Percentiles rank a stretch among this genome's conserved stretches.
These are phyloP conservation scores for Simplicillium aogashimaense DNA, from an alignment of 2,329 filamentous ascomycete species.

Conservation along the genomic window DNA sequence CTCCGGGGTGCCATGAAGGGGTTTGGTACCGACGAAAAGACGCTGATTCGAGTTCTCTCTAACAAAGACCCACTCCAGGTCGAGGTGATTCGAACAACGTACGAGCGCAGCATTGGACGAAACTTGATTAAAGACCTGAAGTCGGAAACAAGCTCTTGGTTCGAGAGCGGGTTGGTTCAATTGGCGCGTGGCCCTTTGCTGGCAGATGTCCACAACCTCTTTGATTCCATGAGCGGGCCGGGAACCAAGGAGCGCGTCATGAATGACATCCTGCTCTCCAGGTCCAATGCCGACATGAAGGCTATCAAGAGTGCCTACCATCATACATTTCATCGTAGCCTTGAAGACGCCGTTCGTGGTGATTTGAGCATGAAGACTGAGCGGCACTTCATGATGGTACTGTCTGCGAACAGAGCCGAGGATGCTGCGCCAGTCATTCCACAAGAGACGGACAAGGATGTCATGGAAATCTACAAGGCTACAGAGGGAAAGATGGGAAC, in stretches of 20 bases:
- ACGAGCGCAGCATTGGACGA: slow-evolving; percentile 52
- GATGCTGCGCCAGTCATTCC: slow-evolving; percentile 67
- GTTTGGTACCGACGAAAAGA: slow-evolving; percentile 78
- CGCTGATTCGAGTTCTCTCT: slow-evolving; percentile 60
- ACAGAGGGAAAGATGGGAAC: slow-evolving; percentile 65
- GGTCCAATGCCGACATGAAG: slow-evolving; percentile 78
- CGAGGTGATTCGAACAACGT: slow-evolving; percentile 56
- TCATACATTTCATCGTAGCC: slow-evolving; percentile 50
- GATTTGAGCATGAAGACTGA: slow-evolving; percentile 84
- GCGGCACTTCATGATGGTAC: slow-evolving; percentile 72
- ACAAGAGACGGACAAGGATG: slow-evolving; percentile 65
- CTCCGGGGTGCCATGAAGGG: slow-evolving; percentile 85
- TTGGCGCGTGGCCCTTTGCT: slow-evolving; percentile 70
- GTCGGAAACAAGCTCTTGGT: slow-evolving; percentile 65
- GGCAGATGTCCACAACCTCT: slow-evolving; percentile 62
- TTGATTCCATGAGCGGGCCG: slow-evolving; percentile 62
- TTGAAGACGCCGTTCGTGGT: slow-evolving; percentile 63
- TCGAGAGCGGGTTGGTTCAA: slow-evolving; percentile 65
- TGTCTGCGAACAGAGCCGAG: slow-evolving; percentile 65
- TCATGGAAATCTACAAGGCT: slow-evolving; percentile 65
- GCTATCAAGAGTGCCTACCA: slow-evolving; percentile 78
- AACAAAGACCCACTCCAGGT: slow-evolving; percentile 72
- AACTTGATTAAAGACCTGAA: slow-evolving; percentile 67
- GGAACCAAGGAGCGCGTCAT: slow-evolving; percentile 83
- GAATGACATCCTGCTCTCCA: slow-evolving; percentile 74